Evolutionary conservation across 176 grass and related monocot genomes (phyloP), one percentile per base, ranked within the genome.

Genomic region (Themeda triandra): DNA sequence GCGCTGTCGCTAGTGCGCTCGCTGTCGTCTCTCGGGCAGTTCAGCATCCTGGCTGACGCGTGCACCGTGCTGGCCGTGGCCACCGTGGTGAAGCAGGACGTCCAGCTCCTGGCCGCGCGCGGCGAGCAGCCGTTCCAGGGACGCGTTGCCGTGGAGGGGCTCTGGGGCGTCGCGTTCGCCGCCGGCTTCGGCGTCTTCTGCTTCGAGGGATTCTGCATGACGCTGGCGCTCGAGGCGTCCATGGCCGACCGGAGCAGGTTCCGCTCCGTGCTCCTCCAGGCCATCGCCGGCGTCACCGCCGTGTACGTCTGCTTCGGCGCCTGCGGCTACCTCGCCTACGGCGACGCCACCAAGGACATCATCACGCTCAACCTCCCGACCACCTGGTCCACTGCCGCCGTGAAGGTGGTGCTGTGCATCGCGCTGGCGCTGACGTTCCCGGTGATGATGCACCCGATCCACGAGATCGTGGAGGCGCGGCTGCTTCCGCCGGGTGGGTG

Each of bases 161-260:
- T 87, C 77, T 90, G 88, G 92, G 88, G 88, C 42, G 69, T 95
- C n/a, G 82, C 92, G 23, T 98, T 95, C 73, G 95, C 88, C 2
- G 84, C 62, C 84, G 90, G 95, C 1, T 86, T 98, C 86, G 91
- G 89, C 1, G 91, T 98, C 10, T 95, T 98, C 84, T 98, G 95
- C 86, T 98, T 93, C 77, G 92, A 95, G 81, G 95, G 95, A 4
- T 98, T 98, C 89, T 88, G 88, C 90, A 84, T 95, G 69, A 95
- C 92, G 68, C 85, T 98, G 24, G 91, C 91, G 36, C 88, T 95
- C 65, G 95, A 98, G 82, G 88, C 89, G 41, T 95, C 95, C 37
- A 95, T 98, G 91, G 63, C 88, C 4, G 80, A 98, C 48, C 76
- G 85, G 46, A 54, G 31, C 12, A 93, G 44, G 77, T 98, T 95